phyloP scores from a whole-genome alignment of 2,329 filamentous ascomycete species.

The Aspergillus quadrilineatus region DNA sequence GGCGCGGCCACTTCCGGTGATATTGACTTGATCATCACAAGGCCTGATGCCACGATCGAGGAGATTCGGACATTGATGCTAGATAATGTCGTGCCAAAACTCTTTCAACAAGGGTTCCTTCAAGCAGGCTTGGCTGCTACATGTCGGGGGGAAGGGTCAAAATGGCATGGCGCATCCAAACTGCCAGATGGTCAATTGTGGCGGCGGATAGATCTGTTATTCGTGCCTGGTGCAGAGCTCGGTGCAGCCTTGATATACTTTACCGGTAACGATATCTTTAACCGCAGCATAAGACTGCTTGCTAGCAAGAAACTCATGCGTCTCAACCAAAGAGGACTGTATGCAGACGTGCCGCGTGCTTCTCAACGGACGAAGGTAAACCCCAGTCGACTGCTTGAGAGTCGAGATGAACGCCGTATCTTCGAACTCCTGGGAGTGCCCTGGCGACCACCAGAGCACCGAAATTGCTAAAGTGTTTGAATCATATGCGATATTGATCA shows the following conservation, averaged over 20 bases:
- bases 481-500: neutral
- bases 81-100: conserved; percentile 59
- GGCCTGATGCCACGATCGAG: conserved; percentile 55
- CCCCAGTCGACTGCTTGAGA: conserved; percentile 20
- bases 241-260: conserved; percentile 92
- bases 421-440: conserved; percentile 22
- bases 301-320: conserved; percentile 79
- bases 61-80: conserved; percentile 65
- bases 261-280: conserved; percentile 93
- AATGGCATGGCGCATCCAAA: conserved; percentile 85
- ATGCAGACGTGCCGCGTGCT: conserved; percentile 56
- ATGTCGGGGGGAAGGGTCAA: conserved; percentile 61
- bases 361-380: conserved; percentile 19
- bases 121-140: conserved; percentile 65
- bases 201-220: conserved; percentile 80
- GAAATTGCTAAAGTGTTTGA: conserved; percentile 62
- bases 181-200: conserved; percentile 63
- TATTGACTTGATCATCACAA: conserved; percentile 81
- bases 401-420: conserved; percentile 21
- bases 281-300: conserved; percentile 76
- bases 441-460: conserved; percentile 74
- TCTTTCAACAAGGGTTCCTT: conserved; percentile 66
- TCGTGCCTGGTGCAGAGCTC: conserved; percentile 75
- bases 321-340: conserved; percentile 81
- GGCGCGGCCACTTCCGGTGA: conserved; percentile 74